Conservation (phyloP, 352 stramenopile species). For the Phytophthora rubi region DNA sequence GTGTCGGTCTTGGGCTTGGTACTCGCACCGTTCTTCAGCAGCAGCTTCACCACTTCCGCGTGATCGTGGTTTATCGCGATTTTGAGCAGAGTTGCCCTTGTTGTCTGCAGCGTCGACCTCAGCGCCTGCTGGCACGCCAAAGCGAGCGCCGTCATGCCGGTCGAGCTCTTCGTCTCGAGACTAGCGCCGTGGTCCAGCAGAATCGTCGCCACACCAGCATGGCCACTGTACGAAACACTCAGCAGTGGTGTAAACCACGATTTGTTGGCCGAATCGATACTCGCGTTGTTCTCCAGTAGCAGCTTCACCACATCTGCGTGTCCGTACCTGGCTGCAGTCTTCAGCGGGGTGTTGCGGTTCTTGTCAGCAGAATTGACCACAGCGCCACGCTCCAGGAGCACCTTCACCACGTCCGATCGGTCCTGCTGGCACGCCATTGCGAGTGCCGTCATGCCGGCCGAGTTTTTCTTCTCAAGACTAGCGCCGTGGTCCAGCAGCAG, state of each 20-base stretch:
- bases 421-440: not conserved
- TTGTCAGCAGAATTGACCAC: conserved; percentile 6
- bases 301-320: conserved; percentile 8
- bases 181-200: not conserved
- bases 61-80: conserved; percentile 6
- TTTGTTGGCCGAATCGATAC: not conserved
- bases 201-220: not conserved
- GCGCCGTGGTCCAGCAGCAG: not conserved
- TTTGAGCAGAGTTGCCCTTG: conserved; percentile 4
- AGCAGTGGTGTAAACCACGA: not conserved
- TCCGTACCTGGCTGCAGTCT: not conserved
- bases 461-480: conserved; percentile 2
- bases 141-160: conserved; percentile 2
- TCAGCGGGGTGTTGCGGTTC: conserved; percentile 11
- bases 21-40: conserved; percentile 3
- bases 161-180: not conserved
- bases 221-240: not conserved
- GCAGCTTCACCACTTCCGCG: not conserved
- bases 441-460: conserved; percentile 2
- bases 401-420: not conserved
- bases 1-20: not conserved
- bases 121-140: not conserved
- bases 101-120: conserved; percentile 9
- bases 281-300: not conserved
- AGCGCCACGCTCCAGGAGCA: conserved; percentile 1